phyloP scores from a whole-genome alignment of 129 eudicot genomes.

The Gnaphalium uliginosum region DNA sequence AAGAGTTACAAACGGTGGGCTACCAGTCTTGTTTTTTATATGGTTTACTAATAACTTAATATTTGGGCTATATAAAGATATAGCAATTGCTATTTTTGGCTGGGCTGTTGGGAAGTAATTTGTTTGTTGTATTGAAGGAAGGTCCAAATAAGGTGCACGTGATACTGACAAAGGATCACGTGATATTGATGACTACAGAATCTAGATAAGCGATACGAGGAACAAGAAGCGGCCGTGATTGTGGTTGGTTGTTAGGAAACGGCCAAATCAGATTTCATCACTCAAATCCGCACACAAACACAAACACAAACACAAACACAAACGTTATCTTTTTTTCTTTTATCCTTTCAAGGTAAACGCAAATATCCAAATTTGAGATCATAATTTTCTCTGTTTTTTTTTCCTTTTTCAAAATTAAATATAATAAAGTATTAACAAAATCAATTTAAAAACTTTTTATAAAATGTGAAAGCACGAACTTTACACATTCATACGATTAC shows the following conservation, averaged over 20 bases:
- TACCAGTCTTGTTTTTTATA: no score
- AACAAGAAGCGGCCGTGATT: conserved; percentile 8
- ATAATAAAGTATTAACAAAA: no score
- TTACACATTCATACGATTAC: no score
- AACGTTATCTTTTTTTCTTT: conserved; percentile 23
- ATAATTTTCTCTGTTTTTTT: no score
- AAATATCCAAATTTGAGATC: no score
- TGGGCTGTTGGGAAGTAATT: not conserved
- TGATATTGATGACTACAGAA: conserved; percentile 2
- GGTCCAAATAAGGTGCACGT: not conserved
- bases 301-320: not conserved
- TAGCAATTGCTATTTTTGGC: no score
- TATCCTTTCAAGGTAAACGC: conserved; percentile 9
- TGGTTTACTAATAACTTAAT: no score
- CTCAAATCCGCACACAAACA: not conserved
- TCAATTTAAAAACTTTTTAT: no score
- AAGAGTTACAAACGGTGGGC: no score
- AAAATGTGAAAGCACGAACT: no score
- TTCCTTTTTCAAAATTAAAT: no score
- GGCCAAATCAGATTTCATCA: conserved; percentile 26
- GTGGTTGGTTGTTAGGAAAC: conserved; percentile 15
- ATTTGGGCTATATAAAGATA: not conserved
- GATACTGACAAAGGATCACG: not conserved
- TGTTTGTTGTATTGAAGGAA: not conserved
- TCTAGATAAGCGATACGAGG: not conserved